phyloP scores from a whole-genome alignment of 2,329 filamentous ascomycete species.

The Amphichorda felina region DNA sequence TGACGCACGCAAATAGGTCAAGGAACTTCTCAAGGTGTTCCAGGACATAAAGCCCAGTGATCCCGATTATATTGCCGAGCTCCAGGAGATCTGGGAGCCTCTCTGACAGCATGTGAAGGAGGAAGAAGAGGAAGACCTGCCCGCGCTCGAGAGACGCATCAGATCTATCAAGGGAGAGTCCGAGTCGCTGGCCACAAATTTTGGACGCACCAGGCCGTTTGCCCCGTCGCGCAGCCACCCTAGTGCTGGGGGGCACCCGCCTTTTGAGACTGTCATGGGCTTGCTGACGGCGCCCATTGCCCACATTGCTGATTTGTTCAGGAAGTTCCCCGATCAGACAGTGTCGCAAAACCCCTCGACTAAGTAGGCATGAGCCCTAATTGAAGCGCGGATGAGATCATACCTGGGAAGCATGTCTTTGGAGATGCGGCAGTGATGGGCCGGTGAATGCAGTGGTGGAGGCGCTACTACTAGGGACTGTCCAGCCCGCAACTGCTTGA shows the following conservation, averaged over 20 bases:
- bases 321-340: slow-evolving; percentile 34
- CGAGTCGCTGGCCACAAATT: slow-evolving; percentile 25
- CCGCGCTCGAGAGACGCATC: slow-evolving; percentile 31
- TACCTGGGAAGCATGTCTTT: too few relatives aligned
- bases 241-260: slow-evolving; percentile 34
- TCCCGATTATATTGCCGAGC: slow-evolving; percentile 26
- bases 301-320: slow-evolving; percentile 39
- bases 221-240: slow-evolving; percentile 40
- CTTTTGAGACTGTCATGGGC: slow-evolving; percentile 42
- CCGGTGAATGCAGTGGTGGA: too few relatives aligned
- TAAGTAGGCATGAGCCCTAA: too few relatives aligned
- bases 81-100: slow-evolving; percentile 28
- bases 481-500: too few relatives aligned
- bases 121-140: slow-evolving; percentile 37
- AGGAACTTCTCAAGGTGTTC: slow-evolving; percentile 35
- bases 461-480: too few relatives aligned
- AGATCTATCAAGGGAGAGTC: slow-evolving; percentile 16
- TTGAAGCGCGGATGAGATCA: too few relatives aligned
- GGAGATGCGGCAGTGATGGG: too few relatives aligned
- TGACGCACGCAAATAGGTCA: slow-evolving; percentile 25
- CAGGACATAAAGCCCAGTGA: slow-evolving; percentile 29
- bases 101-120: slow-evolving; percentile 34
- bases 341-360: slow-evolving; percentile 5
- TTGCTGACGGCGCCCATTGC: slow-evolving; percentile 45
- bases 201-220: slow-evolving; percentile 40